Percentiles rank a stretch among this genome's conserved stretches.
Conservation (phyloP, 208 protist genomes). For the Crithidia thermophila region DNA sequence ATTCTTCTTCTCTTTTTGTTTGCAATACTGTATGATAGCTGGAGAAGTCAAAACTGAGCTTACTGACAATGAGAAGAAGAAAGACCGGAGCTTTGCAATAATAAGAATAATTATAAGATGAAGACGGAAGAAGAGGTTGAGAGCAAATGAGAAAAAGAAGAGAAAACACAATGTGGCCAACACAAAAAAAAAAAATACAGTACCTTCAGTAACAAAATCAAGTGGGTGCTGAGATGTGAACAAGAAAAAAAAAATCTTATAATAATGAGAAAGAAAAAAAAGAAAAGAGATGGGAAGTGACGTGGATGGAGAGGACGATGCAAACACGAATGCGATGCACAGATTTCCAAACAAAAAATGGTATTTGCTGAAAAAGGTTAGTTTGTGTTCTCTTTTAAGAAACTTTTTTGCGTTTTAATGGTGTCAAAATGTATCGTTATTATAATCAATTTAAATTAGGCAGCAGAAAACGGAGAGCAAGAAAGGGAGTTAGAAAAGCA, state of each 20-base stretch:
- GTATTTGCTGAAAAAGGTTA: too few relatives aligned
- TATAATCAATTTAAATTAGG: too few relatives aligned
- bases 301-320: not conserved
- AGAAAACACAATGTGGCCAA: not conserved
- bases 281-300: not conserved
- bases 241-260: slow-evolving; percentile 13
- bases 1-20: slow-evolving; percentile 23
- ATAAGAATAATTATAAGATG: slow-evolving; percentile 5
- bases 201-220: slow-evolving; percentile 6
- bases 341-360: too few relatives aligned
- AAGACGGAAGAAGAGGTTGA: slow-evolving; percentile 7
- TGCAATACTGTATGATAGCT: slow-evolving; percentile 3
- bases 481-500: not conserved
- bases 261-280: slow-evolving; percentile 5
- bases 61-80: slow-evolving; percentile 9
- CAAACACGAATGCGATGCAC: too few relatives aligned
- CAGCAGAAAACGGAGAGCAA: not conserved
- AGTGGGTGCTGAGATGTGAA: not conserved
- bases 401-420: too few relatives aligned
- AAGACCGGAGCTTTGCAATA: not conserved
- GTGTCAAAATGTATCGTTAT: too few relatives aligned
- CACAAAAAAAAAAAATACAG: slow-evolving; percentile 12
- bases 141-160: slow-evolving; percentile 15
- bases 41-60: too few relatives aligned
- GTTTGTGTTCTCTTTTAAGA: too few relatives aligned